Evolutionary conservation across 306 rosid genomes (phyloP), one percentile per base, ranked within the genome.

Genomic region (Potentilla sterilis): DNA sequence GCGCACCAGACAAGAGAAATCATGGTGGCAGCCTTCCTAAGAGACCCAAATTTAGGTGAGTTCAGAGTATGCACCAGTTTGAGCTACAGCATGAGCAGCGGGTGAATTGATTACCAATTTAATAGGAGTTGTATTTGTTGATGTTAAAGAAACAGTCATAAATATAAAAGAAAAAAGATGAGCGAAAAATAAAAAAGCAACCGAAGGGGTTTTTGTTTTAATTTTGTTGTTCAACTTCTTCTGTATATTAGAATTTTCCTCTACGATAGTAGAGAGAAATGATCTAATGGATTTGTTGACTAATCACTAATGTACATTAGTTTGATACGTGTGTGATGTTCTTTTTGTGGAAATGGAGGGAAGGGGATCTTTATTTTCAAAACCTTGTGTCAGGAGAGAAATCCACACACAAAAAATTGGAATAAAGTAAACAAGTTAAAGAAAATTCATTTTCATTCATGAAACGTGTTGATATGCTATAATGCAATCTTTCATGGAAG

Each of bases 11-110:
- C 55, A 76, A 76, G 84, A 76, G 78, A 44, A 70, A 58, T 12
- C n/a, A 37, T 47, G 65, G 78, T 44, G n/a, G 81, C 43, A 77
- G 76, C 72, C 81, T 81, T 47, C 75, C 66, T 44, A 81, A 81
- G 72, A 72, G 85, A 75, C 71, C 81, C 18, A 81, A 77, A 67
- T 43, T 81, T 55, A 81, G 85, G 75, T 52, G 81, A 77, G 72
- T 58, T 42, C 57, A 34, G 2, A 13, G 15, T 24, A 62, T 64
- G 34, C 74, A 72, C 67, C 66, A 48, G 72, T 68, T 78, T 62
- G 41, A 59, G 37, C 58, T 42, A 11, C 55, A 40, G 35, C 77
- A 18, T 37, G 58, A 42, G 38, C 73, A n/a, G n/a, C n/a, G n/a
- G 18, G 19, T 6, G 5, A 58, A 21, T 75, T 69, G 61, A 68